These are phyloP conservation scores for Heteromeles arbutifolia DNA, from an alignment of 306 rosid species.

Conservation along the genomic window DNA sequence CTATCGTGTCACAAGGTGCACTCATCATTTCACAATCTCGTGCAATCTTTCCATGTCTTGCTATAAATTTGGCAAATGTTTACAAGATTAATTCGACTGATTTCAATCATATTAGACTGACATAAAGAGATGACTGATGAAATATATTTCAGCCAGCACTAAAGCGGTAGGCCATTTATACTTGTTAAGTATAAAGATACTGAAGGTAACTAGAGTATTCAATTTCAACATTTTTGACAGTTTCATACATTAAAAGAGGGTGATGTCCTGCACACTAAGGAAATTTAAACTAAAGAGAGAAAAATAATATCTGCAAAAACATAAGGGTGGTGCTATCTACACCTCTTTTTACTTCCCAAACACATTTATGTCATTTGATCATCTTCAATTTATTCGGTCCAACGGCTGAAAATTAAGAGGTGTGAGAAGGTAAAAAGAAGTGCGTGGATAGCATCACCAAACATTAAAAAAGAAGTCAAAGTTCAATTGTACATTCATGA, in stretches of 20 bases:
- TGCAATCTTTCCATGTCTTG: conserved; percentile 69
- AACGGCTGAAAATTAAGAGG: too few species aligned
- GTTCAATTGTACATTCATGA: not conserved
- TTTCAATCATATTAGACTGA: not conserved
- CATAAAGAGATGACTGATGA: not conserved
- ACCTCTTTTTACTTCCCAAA: too few species aligned
- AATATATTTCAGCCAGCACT: not conserved
- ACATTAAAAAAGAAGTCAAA: not conserved
- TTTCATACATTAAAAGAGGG: not conserved
- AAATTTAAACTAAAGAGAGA: not conserved
- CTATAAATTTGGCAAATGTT: conserved; percentile 27
- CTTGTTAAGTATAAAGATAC: not conserved
- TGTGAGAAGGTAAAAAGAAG: too few species aligned
- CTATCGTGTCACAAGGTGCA: conserved; percentile 64
- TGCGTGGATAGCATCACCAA: too few species aligned
- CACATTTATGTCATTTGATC: too few species aligned
- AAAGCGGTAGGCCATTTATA: not conserved
- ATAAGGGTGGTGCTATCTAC: too few species aligned
- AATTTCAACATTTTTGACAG: not conserved
- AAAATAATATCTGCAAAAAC: not conserved
- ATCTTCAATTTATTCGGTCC: too few species aligned
- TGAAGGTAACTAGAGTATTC: not conserved
- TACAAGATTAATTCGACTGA: not conserved
- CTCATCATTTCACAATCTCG: conserved; percentile 67
- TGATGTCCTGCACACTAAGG: not conserved